phyloP scores from a whole-genome alignment of 2,329 filamentous ascomycete genomes.

The Atkinsonella texensis region DNA sequence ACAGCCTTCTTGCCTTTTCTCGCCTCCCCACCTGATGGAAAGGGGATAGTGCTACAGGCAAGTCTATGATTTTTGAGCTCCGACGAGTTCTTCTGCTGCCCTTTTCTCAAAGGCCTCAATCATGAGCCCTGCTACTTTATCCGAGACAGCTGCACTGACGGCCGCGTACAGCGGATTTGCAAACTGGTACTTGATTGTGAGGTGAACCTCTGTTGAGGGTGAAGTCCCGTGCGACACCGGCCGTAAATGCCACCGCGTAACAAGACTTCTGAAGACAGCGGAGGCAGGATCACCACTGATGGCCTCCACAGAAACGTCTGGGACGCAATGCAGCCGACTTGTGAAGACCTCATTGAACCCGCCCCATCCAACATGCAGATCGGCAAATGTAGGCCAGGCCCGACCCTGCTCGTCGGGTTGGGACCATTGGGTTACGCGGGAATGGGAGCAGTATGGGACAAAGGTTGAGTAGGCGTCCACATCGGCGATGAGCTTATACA shows the following conservation, averaged over 20 bases:
- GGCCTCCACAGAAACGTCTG: conserved; percentile 62
- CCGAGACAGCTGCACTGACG: conserved; percentile 68
- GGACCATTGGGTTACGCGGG: conserved; percentile 66
- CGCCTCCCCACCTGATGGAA: neutral
- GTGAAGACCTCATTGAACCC: conserved; percentile 75
- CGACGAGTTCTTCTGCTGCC: conserved; percentile 39
- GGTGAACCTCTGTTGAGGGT: conserved; percentile 53
- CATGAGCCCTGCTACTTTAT: conserved; percentile 78
- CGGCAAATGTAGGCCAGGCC: conserved; percentile 60
- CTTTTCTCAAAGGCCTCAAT: conserved; percentile 84
- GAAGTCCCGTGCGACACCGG: conserved; percentile 22
- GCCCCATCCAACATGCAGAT: conserved; percentile 76
- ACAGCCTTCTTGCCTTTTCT: neutral
- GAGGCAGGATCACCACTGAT: conserved; percentile 46
- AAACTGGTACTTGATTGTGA: conserved; percentile 75
- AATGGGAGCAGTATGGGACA: conserved; percentile 80
- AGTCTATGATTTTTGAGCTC: neutral
- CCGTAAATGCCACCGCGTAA: conserved; percentile 57
- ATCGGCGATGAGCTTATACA: conserved; percentile 83
- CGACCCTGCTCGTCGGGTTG: conserved; percentile 34
- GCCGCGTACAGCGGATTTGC: conserved; percentile 78
- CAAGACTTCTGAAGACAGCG: conserved; percentile 52
- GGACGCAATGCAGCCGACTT: conserved; percentile 66
- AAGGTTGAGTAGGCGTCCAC: conserved; percentile 74
- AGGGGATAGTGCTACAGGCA: neutral